phyloP scores from a whole-genome alignment of 129 eudicot genomes.

The Artemisia tridentata region DNA sequence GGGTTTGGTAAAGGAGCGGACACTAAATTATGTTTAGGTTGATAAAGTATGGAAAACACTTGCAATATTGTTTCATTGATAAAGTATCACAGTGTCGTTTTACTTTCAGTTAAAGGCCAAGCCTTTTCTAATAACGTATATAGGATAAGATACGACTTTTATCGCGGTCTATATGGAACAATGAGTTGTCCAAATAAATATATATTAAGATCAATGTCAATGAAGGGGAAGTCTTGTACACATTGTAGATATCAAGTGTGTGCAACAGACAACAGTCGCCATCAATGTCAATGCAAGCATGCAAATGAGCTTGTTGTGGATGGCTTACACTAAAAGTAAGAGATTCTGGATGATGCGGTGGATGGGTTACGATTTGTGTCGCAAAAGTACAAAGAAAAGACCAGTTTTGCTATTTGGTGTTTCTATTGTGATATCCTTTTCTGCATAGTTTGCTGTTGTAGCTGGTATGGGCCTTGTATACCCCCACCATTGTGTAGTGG shows the following conservation, averaged over 20 bases:
- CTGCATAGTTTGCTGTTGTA: constrained; percentile 20
- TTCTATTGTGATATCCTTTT: constrained; percentile 16
- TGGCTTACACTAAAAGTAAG: constrained; percentile 27
- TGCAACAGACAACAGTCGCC: constrained; percentile 29
- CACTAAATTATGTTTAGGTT: too few species aligned
- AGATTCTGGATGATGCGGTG: constrained; percentile 28
- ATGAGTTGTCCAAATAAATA: constrained; percentile 6
- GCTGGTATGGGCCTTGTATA: constrained; percentile 32
- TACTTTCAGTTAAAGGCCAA: not conserved
- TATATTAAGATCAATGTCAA: constrained; percentile 9
- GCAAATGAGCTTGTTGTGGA: constrained; percentile 30
- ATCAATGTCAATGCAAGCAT: constrained; percentile 31
- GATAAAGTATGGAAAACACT: too few species aligned
- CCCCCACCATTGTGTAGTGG: constrained; percentile 32
- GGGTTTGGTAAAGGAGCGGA: too few species aligned
- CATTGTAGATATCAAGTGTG: constrained; percentile 17
- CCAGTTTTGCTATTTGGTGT: constrained; percentile 27
- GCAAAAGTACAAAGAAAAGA: constrained; percentile 26
- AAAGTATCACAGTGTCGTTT: constrained; percentile 19
- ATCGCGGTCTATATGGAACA: constrained; percentile 7
- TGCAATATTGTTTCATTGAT: not conserved
- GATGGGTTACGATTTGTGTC: not conserved
- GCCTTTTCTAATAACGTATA: not conserved
- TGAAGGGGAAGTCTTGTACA: constrained; percentile 11
- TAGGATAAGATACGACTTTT: constrained; percentile 12